phyloP scores from a whole-genome alignment of 495 filamentous ascomycete species.

The Penicillium lividum region DNA sequence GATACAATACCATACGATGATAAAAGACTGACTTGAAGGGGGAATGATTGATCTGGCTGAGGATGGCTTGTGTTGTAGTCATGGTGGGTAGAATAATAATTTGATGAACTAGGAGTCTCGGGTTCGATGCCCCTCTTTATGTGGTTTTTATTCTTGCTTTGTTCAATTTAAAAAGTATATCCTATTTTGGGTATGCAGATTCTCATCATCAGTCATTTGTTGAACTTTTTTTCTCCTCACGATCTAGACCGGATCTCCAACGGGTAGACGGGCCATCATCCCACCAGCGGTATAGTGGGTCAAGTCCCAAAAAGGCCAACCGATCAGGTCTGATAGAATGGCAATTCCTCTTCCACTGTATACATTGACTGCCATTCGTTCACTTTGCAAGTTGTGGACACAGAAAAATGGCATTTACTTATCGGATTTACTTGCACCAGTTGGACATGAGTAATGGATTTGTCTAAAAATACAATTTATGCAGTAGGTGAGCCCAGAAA shows the following conservation, averaged over 20 bases:
- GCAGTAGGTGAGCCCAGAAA: constrained; percentile 19
- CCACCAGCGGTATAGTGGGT: background rate
- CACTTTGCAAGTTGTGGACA: background rate
- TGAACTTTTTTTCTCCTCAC: background rate
- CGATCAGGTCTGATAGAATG: too few relatives aligned
- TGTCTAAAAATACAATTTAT: constrained; percentile 64
- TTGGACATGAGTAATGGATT: constrained; percentile 23
- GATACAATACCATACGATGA: background rate
- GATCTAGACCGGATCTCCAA: background rate
- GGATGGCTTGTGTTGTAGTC: constrained; percentile 1
- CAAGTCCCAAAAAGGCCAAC: background rate
- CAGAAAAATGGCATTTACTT: background rate
- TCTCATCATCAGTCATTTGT: background rate
- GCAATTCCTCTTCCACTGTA: too few relatives aligned
- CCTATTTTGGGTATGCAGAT: background rate
- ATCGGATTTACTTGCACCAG: background rate
- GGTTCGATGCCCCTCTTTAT: background rate
- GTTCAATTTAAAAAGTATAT: too few relatives aligned
- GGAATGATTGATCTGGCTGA: background rate
- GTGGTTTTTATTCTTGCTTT: background rate
- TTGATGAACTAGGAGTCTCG: background rate
- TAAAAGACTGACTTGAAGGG: background rate
- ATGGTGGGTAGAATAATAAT: constrained; percentile 1
- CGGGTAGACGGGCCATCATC: constrained; percentile 15
- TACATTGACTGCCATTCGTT: too few relatives aligned